Evolutionary conservation across 257 asterid species (phyloP), one percentile per base, ranked within the genome.

Genomic region (Scutellaria barbata): DNA sequence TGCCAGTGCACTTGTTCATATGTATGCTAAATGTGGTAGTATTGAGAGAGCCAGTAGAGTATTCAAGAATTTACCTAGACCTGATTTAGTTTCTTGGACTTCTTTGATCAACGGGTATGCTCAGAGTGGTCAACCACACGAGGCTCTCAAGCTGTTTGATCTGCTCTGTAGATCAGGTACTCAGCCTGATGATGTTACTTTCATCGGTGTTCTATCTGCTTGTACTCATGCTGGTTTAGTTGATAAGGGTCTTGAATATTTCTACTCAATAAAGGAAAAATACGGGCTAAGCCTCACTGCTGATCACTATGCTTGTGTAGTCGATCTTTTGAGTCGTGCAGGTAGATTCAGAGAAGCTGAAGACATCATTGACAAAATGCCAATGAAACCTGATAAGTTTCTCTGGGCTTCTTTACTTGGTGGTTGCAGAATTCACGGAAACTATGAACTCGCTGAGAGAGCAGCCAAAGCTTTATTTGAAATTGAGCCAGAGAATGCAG

Each of bases 391-490:
- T 0, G 88, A 82, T 51, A 88, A 85, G 80, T 86, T 86, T 56
- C 10, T 86, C 33, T 90, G 96, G 96, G 90, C 92, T 76, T 88
- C 92, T 56, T 79, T 90, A 39, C 90, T 90, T 1, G 86, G 88
- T 48, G 96, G 96, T 35, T 90, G 95, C 79, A 83, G 92, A 76
- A 86, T 81, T 60, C 92, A 90, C 43, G 86, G 90, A 68, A 88
- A 90, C 63, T 69, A 75, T 5, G 92, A 84, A 56, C 87, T 88
- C 20, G 95, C 89, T 13, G 76, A 81, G 68, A 66, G 72, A 67
- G 95, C 85, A 16, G 89, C 90, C 0, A 66, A 84, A 54, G 85
- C 82, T 1, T 67, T 89, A 64, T 87, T 87, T 33, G 74, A 76
- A 50, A 79, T 85, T 14, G 96, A 89, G 73, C 96, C 94, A 0